Conservation (phyloP, 257 asterid genomes). For the Henckelia pumila region DNA sequence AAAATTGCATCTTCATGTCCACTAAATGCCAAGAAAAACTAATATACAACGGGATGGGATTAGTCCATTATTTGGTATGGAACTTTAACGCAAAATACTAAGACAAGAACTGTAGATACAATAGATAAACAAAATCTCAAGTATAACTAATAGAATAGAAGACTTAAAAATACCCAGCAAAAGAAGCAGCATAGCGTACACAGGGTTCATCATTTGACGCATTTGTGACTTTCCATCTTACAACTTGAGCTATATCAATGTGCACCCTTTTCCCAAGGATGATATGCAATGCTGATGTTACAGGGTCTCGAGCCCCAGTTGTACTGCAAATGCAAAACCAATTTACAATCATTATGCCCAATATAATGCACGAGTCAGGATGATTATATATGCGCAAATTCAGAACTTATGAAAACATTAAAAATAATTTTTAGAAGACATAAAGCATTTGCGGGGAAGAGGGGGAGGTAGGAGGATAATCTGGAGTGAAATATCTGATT, state of each 20-base stretch:
- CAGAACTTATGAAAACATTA: not conserved
- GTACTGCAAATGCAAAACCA: constrained; percentile 63
- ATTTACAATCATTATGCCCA: constrained; percentile 7
- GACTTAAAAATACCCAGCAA: constrained; percentile 74
- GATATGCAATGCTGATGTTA: constrained; percentile 90
- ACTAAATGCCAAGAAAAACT: not conserved
- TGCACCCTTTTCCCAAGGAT: constrained; percentile 80
- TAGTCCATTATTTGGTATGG: not conserved
- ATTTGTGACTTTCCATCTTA: constrained; percentile 79
- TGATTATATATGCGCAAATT: constrained; percentile 1
- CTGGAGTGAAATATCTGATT: not conserved
- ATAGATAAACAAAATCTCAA: constrained; percentile 7
- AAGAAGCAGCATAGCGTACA: constrained; percentile 98
- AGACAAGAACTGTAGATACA: constrained; percentile 17
- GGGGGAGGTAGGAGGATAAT: not conserved
- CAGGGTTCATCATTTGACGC: constrained; percentile 74
- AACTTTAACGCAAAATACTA: not conserved
- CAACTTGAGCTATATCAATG: constrained; percentile 94
- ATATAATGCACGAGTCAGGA: constrained; percentile 13
- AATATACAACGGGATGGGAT: not conserved
- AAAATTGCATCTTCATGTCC: constrained; percentile 6
- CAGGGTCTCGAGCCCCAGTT: constrained; percentile 93
- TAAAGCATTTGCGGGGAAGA: constrained; percentile 11
- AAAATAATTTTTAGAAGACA: constrained; percentile 5
- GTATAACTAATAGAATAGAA: constrained; percentile 22